Evolutionary conservation across 2,329 filamentous ascomycete genomes (phyloP).

Genomic region (Xylariaceae sp.): DNA sequence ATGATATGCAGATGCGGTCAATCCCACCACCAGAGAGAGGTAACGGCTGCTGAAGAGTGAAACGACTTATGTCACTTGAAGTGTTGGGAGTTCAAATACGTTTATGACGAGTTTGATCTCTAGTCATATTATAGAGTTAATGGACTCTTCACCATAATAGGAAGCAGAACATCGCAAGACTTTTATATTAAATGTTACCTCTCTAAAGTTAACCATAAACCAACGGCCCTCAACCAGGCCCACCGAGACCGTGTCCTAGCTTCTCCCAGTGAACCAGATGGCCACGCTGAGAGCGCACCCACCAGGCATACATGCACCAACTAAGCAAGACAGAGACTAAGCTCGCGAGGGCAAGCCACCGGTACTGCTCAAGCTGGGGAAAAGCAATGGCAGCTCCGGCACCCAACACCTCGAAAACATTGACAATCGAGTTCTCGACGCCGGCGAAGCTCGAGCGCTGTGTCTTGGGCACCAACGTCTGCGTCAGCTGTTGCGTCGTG

Average conservation of each 20-base stretch:
- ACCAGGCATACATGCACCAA: slow-evolving; percentile 44
- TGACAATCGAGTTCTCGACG: slow-evolving; percentile 48
- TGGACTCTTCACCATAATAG: no score
- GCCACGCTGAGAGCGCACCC: slow-evolving; percentile 46
- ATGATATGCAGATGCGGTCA: no score
- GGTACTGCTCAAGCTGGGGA: slow-evolving; percentile 46
- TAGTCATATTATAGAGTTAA: no score
- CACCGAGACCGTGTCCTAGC: slow-evolving; percentile 12
- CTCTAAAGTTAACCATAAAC: no score
- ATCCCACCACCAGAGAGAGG: no score
- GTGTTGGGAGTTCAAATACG: no score
- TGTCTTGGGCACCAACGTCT: slow-evolving; percentile 42
- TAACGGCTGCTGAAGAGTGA: no score
- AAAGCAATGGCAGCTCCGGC: slow-evolving; percentile 45
- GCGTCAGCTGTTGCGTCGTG: slow-evolving; percentile 52
- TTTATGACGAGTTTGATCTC: no score
- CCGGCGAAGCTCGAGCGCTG: slow-evolving; percentile 50
- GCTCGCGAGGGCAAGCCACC: slow-evolving; percentile 46
- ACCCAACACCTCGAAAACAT: slow-evolving; percentile 48
- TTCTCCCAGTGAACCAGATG: slow-evolving; percentile 51
- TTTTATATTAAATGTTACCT: no score
- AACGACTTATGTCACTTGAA: no score
- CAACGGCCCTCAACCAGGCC: background rate
- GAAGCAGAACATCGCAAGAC: no score
- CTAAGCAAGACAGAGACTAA: slow-evolving; percentile 41